Conservation (phyloP, 164 flowering plant genomes). For the Cinnamomum chago region DNA sequence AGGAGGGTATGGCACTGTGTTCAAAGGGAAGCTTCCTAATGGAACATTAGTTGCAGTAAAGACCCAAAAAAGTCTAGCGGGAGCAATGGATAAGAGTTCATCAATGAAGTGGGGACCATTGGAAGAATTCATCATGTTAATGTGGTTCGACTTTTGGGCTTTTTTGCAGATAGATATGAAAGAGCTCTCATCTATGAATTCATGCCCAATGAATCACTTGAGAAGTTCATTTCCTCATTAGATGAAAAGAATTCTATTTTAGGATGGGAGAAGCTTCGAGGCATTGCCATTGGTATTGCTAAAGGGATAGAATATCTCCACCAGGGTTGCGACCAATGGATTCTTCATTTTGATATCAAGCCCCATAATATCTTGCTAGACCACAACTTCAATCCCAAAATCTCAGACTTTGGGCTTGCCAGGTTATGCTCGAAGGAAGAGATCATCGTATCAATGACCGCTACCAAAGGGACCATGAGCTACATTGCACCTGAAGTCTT, state of each 20-base stretch:
- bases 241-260: neutral
- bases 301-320: constrained; percentile 4
- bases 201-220: constrained; percentile 10
- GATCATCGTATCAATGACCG: neutral
- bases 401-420: constrained; percentile 5
- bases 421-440: constrained; percentile 1
- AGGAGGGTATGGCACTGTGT: constrained; percentile 5
- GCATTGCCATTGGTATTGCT: neutral
- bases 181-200: constrained; percentile 11
- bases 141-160: constrained; percentile 6
- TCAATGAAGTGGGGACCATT: constrained; percentile 2
- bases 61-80: neutral
- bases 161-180: neutral
- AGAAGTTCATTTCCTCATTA: constrained; percentile 1
- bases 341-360: constrained; percentile 5
- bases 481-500: constrained; percentile 6
- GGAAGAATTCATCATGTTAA: neutral
- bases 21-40: neutral
- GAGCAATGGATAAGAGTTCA: neutral
- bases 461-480: neutral
- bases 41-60: neutral
- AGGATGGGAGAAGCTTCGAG: constrained; percentile 1
- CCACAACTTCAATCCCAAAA: neutral
- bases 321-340: neutral
- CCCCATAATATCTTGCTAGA: constrained; percentile 9